Percentiles rank a stretch among this genome's conserved stretches.
phyloP scores from a whole-genome alignment of 805 yeast genomes.

The Pichia cabralensis region DNA sequence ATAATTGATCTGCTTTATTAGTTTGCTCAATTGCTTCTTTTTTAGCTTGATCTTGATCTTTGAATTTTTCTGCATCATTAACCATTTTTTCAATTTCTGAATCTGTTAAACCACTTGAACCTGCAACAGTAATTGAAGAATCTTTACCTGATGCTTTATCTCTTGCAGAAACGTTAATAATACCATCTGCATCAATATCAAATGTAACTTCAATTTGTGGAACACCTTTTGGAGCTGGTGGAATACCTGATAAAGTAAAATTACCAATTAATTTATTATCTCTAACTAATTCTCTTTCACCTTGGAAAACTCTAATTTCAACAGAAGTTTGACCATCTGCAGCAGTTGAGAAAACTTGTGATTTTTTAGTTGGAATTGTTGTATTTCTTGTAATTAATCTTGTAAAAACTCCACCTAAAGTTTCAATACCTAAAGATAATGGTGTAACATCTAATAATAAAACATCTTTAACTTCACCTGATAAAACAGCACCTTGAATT shows the following conservation, averaged over 20 bases:
- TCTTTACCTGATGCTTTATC: conserved; percentile 73
- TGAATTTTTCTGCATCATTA: conserved; percentile 55
- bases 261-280: conserved; percentile 97
- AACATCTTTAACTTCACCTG: conserved; percentile 76
- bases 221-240: conserved; percentile 92
- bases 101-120: conserved; percentile 59
- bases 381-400: conserved; percentile 88
- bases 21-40: conserved; percentile 63
- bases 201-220: conserved; percentile 92
- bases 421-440: conserved; percentile 90
- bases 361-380: conserved; percentile 93
- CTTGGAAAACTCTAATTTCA: conserved; percentile 97
- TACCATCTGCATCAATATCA: conserved; percentile 95
- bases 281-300: conserved; percentile 96
- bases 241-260: conserved; percentile 91
- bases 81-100: conserved; percentile 56
- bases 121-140: conserved; percentile 65
- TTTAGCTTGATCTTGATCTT: conserved; percentile 47
- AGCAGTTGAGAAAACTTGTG: conserved; percentile 93
- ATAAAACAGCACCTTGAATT: conserved; percentile 76
- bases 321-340: conserved; percentile 95
- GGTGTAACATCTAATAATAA: conserved; percentile 76
- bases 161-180: conserved; percentile 70
- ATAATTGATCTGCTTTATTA: conserved; percentile 64
- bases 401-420: conserved; percentile 96